Conservation (phyloP, 768 basidiomycete genomes). For the Floccularia luteovirens region DNA sequence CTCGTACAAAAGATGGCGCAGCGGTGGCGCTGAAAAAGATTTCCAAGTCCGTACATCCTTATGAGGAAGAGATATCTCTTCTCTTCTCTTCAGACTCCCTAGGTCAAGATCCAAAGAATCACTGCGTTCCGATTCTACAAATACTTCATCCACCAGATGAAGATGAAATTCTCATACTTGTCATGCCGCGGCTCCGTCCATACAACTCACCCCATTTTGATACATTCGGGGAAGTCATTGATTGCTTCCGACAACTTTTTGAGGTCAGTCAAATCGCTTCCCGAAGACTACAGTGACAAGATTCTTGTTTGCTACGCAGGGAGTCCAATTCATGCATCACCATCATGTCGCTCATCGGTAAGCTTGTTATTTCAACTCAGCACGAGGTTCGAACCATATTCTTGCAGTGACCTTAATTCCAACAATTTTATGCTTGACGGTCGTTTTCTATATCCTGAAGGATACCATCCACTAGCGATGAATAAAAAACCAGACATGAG, state of each 20-base stretch:
- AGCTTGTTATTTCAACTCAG: not conserved
- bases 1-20: conserved; percentile 19
- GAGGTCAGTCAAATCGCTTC: conserved; percentile 8
- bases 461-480: conserved; percentile 12
- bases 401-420: conserved; percentile 18
- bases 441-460: conserved; percentile 9
- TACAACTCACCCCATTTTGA: conserved; percentile 14
- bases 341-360: conserved; percentile 22
- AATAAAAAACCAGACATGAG: conserved; percentile 10
- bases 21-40: conserved; percentile 22
- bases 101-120: conserved; percentile 18
- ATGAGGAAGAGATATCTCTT: conserved; percentile 21
- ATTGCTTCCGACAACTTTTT: conserved; percentile 19
- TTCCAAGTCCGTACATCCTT: conserved; percentile 7
- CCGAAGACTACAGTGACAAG: not conserved
- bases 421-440: conserved; percentile 22
- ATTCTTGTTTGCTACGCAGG: conserved; percentile 10
- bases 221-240: conserved; percentile 22
- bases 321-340: conserved; percentile 24
- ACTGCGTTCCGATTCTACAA: conserved; percentile 23
- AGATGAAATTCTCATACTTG: conserved; percentile 10
- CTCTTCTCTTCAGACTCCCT: conserved; percentile 12
- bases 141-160: conserved; percentile 13
- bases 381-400: not conserved
- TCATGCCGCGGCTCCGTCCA: conserved; percentile 19